Conservation (phyloP, 1,139 yeast genomes). For the Groenewaldozyma sp. region DNA sequence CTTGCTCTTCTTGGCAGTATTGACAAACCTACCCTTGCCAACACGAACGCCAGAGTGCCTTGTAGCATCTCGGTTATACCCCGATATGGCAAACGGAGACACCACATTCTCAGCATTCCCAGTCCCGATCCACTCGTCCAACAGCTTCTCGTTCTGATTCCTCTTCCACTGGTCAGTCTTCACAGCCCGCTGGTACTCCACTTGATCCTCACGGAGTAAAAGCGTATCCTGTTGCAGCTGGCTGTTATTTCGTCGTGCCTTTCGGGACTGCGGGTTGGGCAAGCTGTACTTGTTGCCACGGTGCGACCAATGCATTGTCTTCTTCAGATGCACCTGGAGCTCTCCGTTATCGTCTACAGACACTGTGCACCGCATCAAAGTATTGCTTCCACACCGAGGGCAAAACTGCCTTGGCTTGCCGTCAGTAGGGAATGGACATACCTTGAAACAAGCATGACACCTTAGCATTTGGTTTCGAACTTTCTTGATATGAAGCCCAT, state of each 20-base stretch:
- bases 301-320: slow-evolving; percentile 88
- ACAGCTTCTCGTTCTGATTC: slow-evolving; percentile 72
- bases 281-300: slow-evolving; percentile 77
- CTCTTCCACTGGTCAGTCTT: slow-evolving; percentile 85
- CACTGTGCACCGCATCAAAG: slow-evolving; percentile 83
- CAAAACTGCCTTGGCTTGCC: slow-evolving; percentile 83
- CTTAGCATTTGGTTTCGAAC: slow-evolving; percentile 89
- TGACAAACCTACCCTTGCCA: slow-evolving; percentile 75
- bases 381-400: slow-evolving; percentile 92
- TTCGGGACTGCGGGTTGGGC: slow-evolving; percentile 38
- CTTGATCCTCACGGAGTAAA: slow-evolving; percentile 83
- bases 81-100: slow-evolving; percentile 79
- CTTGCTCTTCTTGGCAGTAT: slow-evolving; percentile 27
- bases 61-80: slow-evolving; percentile 34
- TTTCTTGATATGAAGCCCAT: slow-evolving; percentile 77
- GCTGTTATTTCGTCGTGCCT: slow-evolving; percentile 24
- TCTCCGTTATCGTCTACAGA: slow-evolving; percentile 75
- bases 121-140: slow-evolving; percentile 87
- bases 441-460: slow-evolving; percentile 91
- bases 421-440: slow-evolving; percentile 66
- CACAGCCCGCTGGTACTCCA: slow-evolving; percentile 80
- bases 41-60: slow-evolving; percentile 60
- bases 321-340: slow-evolving; percentile 81
- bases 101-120: slow-evolving; percentile 86
- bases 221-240: slow-evolving; percentile 25